phyloP scores from a whole-genome alignment of 2,329 filamentous ascomycete genomes.

The Byssoonygena ceratinophila region DNA sequence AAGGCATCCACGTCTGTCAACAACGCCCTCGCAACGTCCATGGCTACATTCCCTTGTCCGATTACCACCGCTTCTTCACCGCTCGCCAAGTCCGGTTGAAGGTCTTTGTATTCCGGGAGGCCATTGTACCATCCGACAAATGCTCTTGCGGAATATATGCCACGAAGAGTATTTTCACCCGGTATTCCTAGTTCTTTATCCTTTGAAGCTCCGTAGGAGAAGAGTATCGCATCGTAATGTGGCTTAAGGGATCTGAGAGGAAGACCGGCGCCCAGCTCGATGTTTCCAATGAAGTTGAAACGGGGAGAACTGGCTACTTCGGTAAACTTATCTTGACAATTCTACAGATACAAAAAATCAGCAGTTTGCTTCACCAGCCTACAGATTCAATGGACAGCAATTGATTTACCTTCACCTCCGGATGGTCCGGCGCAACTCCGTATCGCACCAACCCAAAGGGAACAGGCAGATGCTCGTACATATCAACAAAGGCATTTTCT shows the following conservation, averaged over 20 bases:
- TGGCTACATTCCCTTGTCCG: constrained; percentile 89
- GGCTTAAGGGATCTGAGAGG: constrained; percentile 58
- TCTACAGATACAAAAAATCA: constrained; percentile 44
- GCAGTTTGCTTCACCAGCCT: neutral
- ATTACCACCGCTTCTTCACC: constrained; percentile 79
- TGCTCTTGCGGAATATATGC: constrained; percentile 76
- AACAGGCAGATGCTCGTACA: constrained; percentile 91
- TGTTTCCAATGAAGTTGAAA: constrained; percentile 87
- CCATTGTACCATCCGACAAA: constrained; percentile 99
- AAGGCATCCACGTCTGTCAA: constrained; percentile 64
- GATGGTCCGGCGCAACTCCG: constrained; percentile 95
- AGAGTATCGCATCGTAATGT: constrained; percentile 85
- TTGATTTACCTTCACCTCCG: constrained; percentile 76
- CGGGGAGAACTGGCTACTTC: constrained; percentile 71
- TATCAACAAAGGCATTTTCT: constrained; percentile 65
- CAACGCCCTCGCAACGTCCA: constrained; percentile 84
- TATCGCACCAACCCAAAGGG: constrained; percentile 88
- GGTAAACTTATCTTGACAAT: constrained; percentile 87
- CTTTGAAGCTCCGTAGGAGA: constrained; percentile 82
- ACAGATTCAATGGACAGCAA: neutral
- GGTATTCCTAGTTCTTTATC: constrained; percentile 70
- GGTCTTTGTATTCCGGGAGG: constrained; percentile 63
- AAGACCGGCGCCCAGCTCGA: constrained; percentile 61
- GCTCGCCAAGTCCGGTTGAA: constrained; percentile 61
- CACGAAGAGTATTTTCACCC: constrained; percentile 59